A percentile compares a stretch with the other conserved stretches of the same genome.
These are phyloP conservation scores for Earliella scabrosa DNA, from an alignment of 1,284 basidiomycete genomes.

Conservation along the genomic window DNA sequence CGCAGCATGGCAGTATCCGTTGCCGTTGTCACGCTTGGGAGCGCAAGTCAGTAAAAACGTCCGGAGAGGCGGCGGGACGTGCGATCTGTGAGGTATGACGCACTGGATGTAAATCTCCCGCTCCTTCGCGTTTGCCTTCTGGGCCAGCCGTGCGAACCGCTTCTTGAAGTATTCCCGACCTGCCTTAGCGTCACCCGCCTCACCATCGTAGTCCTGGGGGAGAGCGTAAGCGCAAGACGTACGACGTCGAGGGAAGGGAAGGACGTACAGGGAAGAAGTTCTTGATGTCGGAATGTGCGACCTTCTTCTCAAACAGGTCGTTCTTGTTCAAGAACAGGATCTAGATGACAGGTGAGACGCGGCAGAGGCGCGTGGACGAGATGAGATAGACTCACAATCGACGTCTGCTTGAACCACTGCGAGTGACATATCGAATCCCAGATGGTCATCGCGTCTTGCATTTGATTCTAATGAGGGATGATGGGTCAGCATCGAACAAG, in stretches of 20 bases:
- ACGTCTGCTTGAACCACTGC: constrained; percentile 92
- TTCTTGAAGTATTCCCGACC: constrained; percentile 92
- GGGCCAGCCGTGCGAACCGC: constrained; percentile 82
- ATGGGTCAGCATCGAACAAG: neutral
- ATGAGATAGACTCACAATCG: constrained; percentile 63
- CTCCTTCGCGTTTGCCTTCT: constrained; percentile 85
- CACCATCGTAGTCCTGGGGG: constrained; percentile 76
- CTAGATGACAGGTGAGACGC: constrained; percentile 40
- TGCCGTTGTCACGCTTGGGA: constrained; percentile 83
- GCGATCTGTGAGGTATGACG: constrained; percentile 37
- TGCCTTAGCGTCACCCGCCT: constrained; percentile 66
- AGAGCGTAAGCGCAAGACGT: constrained; percentile 3
- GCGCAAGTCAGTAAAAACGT: constrained; percentile 9
- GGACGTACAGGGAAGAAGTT: constrained; percentile 80
- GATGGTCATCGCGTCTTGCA: constrained; percentile 95
- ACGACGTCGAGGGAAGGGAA: neutral
- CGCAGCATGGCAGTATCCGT: constrained; percentile 91
- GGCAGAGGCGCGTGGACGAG: constrained; percentile 6
- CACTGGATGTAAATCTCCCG: constrained; percentile 91
- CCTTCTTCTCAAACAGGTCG: constrained; percentile 87
- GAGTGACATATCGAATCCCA: constrained; percentile 95
- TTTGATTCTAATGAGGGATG: constrained; percentile 76
- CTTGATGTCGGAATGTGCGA: constrained; percentile 81
- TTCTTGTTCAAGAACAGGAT: constrained; percentile 93
- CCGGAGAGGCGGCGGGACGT: neutral